Evolutionary conservation across 2,329 filamentous ascomycete genomes (phyloP).

Genomic region (Bisporella sp.): DNA sequence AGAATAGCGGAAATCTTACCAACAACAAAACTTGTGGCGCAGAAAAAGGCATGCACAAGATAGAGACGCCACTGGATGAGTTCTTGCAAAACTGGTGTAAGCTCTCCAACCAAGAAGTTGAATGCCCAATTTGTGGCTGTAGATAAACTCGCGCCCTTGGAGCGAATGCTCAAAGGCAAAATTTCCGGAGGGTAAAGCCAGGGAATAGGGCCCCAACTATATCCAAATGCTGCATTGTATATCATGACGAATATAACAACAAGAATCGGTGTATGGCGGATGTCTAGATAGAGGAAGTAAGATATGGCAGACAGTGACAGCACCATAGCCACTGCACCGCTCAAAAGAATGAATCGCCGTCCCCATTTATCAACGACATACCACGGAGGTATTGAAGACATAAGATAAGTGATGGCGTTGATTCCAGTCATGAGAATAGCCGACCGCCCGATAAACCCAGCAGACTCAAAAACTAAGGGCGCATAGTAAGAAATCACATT

Average conservation of each 20-base stretch:
- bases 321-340: slow-evolving; percentile 83
- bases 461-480: slow-evolving; percentile 90
- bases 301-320: slow-evolving; percentile 83
- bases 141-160: slow-evolving; percentile 92
- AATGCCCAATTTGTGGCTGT: slow-evolving; percentile 95
- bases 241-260: slow-evolving; percentile 96
- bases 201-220: slow-evolving; percentile 95
- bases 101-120: slow-evolving; percentile 93
- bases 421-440: slow-evolving; percentile 97
- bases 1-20: slow-evolving; percentile 53
- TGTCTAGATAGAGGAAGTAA: slow-evolving; percentile 89
- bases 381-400: slow-evolving; percentile 93
- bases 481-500: slow-evolving; percentile 99
- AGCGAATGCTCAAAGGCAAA: slow-evolving; percentile 89
- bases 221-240: slow-evolving; percentile 96
- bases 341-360: slow-evolving; percentile 80
- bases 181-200: slow-evolving; percentile 99
- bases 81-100: slow-evolving; percentile 90
- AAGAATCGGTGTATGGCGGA: slow-evolving; percentile 68
- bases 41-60: slow-evolving; percentile 94
- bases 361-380: slow-evolving; percentile 93
- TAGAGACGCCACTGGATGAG: slow-evolving; percentile 92
- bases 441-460: slow-evolving; percentile 86
- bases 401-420: slow-evolving; percentile 84
- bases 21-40: slow-evolving; percentile 88